Base-by-base conservation (phyloP, 306 rosid genomes). In the Aeschynomene evenia region DNA sequence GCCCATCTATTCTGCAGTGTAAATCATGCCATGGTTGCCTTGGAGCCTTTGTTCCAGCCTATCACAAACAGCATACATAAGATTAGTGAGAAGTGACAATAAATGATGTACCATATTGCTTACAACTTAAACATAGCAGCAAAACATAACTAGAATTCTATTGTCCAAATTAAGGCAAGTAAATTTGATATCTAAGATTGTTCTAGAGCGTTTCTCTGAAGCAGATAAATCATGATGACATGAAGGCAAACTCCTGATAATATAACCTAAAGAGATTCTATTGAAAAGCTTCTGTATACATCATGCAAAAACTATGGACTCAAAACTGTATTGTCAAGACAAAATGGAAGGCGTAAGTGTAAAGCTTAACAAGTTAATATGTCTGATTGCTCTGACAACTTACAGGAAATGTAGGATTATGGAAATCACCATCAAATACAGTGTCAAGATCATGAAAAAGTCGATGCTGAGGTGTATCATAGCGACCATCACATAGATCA, bases 11-110 rank as follows among this genome's bases (percentile, higher is more conserved):
- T 85, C 88, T 85, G 83, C 95, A 81, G 77, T 95, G 99, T 85
- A 84, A 79, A 79, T 95, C 99, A 81, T 95, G 99, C 99, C 99
- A 95, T 23, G 99, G 99, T 83, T 95, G 78, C 82, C 99, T 80
- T 46, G 99, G 99, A 76, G 77, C 87, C 81, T 72, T 89, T 45
- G 79, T 72, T 76, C 92, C 96, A 83, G 89, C 69, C 99, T 94
- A 76, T 59, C 51, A 51, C 42, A 75, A 61, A 63, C 46, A 78
- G 46, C 55, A 67, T 72, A 61, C 22, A 63, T 26, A 43, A 72
- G 56, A 39, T 36, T 26, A 15, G 23, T 43, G 46, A 45, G 73
- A 37, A 29, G 23, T 40, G 24, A 66, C 46, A 3, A 52, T 24
- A 60, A 70, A n/a, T n/a, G n/a, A n/a, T n/a, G n/a, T n/a, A 73